Percentiles rank a stretch among this genome's conserved stretches.
Conservation (phyloP, 768 basidiomycete genomes). For the Sutorius australiensis region DNA sequence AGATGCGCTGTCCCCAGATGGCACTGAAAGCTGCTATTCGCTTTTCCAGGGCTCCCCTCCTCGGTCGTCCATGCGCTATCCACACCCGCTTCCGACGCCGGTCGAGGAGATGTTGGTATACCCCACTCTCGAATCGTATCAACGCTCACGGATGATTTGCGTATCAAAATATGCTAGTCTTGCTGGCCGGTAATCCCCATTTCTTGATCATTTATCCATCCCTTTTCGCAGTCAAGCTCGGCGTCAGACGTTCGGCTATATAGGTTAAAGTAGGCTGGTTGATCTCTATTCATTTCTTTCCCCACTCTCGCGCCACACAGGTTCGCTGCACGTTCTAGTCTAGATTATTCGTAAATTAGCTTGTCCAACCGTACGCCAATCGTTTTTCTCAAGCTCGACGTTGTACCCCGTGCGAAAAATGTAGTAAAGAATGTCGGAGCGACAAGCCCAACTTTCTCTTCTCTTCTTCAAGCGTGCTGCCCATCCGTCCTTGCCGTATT, state of each 20-base stretch:
- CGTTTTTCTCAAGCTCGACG: not conserved
- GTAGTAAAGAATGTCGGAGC: not conserved
- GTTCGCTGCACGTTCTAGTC: constrained; percentile 8
- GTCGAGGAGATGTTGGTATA: constrained; percentile 46
- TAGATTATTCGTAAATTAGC: constrained; percentile 29
- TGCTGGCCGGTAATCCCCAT: constrained; percentile 25
- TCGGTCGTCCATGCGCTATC: constrained; percentile 6
- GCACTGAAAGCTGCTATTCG: constrained; percentile 16
- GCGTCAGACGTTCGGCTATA: not conserved
- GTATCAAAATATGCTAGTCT: constrained; percentile 31
- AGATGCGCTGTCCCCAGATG: constrained; percentile 18
- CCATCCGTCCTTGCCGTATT: constrained; percentile 12
- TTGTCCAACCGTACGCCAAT: not conserved
- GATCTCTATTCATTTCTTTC: constrained; percentile 2
- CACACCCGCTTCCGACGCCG: constrained; percentile 56
- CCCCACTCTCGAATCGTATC: constrained; percentile 11
- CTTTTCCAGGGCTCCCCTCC: constrained; percentile 15
- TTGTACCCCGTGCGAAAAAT: constrained; percentile 17
- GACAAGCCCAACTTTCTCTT: not conserved
- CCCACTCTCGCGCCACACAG: not conserved
- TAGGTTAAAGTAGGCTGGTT: not conserved
- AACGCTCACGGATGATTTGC: constrained; percentile 10
- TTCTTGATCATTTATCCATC: not conserved
- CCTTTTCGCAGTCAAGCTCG: not conserved
- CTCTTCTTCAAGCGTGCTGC: constrained; percentile 14